Conservation (phyloP, 2,329 filamentous ascomycete species). For the Zasmidium cellare region DNA sequence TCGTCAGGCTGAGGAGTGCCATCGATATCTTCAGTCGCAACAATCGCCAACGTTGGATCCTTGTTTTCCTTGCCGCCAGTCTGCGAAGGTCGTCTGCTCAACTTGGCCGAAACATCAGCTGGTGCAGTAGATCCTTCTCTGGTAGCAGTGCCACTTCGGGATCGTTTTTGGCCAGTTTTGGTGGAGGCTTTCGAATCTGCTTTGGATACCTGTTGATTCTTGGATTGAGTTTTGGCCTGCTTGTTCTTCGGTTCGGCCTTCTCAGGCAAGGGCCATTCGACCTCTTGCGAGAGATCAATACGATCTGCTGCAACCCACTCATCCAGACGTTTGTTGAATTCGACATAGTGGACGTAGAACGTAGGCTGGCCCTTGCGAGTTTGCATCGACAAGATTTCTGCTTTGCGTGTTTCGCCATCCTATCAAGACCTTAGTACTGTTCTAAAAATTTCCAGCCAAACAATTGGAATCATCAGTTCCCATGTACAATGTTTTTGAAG, state of each 20-base stretch:
- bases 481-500: constrained; percentile 23
- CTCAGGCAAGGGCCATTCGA: constrained; percentile 93
- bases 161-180: constrained; percentile 50
- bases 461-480: no score
- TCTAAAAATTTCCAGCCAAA: no score
- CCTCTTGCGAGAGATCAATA: constrained; percentile 84
- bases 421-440: constrained; percentile 33
- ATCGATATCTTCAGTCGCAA: constrained; percentile 48
- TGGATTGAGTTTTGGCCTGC: constrained; percentile 51
- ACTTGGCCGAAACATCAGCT: constrained; percentile 56
- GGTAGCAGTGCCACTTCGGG: constrained; percentile 43
- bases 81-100: constrained; percentile 51
- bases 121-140: constrained; percentile 39
- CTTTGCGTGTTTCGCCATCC: constrained; percentile 83
- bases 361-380: constrained; percentile 84
- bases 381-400: constrained; percentile 93
- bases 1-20: constrained; percentile 53
- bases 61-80: constrained; percentile 63
- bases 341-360: constrained; percentile 97
- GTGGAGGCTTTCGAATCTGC: constrained; percentile 37
- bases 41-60: constrained; percentile 46
- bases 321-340: constrained; percentile 87
- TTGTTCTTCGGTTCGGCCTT: constrained; percentile 88
- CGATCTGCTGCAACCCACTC: constrained; percentile 86
- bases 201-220: constrained; percentile 38